Evolutionary conservation across 208 protist species (phyloP).

Genomic region (Leishmania mexicana): DNA sequence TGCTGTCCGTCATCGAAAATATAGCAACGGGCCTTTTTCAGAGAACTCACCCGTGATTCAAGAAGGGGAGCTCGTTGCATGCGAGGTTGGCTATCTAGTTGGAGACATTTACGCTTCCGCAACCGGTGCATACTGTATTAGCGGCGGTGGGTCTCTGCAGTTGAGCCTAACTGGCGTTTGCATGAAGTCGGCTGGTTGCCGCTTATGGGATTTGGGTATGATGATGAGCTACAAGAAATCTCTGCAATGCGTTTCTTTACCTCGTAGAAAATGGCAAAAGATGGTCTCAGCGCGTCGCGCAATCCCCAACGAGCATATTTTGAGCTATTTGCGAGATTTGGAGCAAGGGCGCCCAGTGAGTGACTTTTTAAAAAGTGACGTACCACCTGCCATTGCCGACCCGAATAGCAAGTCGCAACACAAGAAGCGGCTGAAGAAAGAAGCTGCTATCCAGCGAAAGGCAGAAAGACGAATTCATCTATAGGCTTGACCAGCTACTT

Average conservation of each 20-base stretch:
- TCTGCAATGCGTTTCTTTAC: conserved; percentile 22
- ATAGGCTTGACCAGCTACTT: background rate
- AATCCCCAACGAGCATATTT: conserved; percentile 13
- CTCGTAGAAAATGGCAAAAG: conserved; percentile 25
- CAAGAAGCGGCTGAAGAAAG: conserved; percentile 29
- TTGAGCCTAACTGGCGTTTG: conserved; percentile 55
- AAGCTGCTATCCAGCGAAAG: conserved; percentile 14
- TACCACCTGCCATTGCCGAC: background rate
- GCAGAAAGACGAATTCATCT: background rate
- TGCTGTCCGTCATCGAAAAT: conserved; percentile 59
- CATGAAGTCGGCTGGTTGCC: conserved; percentile 59
- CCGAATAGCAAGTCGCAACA: conserved; percentile 34
- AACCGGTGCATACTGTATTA: conserved; percentile 77
- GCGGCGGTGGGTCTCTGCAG: conserved; percentile 73
- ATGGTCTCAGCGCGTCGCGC: conserved; percentile 14
- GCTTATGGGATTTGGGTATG: conserved; percentile 92
- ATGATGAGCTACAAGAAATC: conserved; percentile 72
- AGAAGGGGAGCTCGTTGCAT: conserved; percentile 76
- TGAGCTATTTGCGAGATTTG: conserved; percentile 16
- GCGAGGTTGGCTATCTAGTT: conserved; percentile 79
- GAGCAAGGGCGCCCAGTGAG: conserved; percentile 22
- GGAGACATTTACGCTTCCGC: conserved; percentile 88
- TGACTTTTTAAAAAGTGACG: conserved; percentile 10
- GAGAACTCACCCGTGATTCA: conserved; percentile 11
- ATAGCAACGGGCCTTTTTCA: conserved; percentile 10